Evolutionary conservation across 805 yeast genomes (phyloP).

Genomic region (Alloascoidea hylecoeti): DNA sequence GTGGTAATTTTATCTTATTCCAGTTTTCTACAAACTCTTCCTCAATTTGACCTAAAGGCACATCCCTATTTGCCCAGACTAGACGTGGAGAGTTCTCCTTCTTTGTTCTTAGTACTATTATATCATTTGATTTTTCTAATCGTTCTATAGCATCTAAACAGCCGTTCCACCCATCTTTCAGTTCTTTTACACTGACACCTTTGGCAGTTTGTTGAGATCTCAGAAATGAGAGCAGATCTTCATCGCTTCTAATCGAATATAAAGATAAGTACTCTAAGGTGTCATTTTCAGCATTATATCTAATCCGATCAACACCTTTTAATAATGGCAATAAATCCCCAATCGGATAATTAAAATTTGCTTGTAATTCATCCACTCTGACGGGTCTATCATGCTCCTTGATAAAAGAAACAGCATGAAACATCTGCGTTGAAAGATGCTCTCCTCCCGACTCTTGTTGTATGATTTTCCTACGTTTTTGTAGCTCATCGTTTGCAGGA

Average conservation of each 20-base stretch:
- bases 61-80: conserved; percentile 84
- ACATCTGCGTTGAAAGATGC: conserved; percentile 75
- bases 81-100: conserved; percentile 89
- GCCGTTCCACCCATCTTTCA: conserved; percentile 89
- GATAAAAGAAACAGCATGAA: conserved; percentile 84
- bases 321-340: conserved; percentile 60
- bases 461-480: conserved; percentile 10
- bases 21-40: conserved; percentile 75
- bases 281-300: conserved; percentile 42
- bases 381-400: conserved; percentile 63
- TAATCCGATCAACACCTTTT: conserved; percentile 64
- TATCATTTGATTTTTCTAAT: conserved; percentile 62
- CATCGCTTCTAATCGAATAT: conserved; percentile 73
- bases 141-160: conserved; percentile 68
- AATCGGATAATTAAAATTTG: conserved; percentile 46
- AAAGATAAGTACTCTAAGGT: conserved; percentile 81
- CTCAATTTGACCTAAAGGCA: conserved; percentile 57
- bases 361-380: conserved; percentile 45
- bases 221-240: conserved; percentile 60
- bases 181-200: conserved; percentile 72
- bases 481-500: conserved; percentile 14
- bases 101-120: conserved; percentile 76
- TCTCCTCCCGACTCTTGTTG: conserved; percentile 27
- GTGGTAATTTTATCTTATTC: conserved; percentile 69
- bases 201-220: conserved; percentile 75